Evolutionary conservation across 176 grass and related monocot species (phyloP).

Genomic region (Juncus effusus): DNA sequence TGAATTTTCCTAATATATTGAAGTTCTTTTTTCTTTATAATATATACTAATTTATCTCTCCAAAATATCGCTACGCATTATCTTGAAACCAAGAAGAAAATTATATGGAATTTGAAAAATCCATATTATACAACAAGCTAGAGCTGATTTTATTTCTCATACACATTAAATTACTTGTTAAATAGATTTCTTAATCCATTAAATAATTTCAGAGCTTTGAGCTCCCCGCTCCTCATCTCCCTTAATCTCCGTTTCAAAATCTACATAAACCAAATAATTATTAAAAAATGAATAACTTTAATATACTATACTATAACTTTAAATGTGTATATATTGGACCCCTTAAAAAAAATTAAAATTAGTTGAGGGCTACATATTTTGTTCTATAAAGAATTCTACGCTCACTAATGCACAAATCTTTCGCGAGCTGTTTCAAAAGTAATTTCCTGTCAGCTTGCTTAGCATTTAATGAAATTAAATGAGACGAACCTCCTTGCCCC

Average conservation of each 20-base stretch:
- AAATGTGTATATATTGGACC: neutral
- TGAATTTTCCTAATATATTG: no score
- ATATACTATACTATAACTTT: neutral
- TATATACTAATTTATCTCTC: no score
- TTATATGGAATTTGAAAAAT: no score
- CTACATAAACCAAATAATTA: slow-evolving; percentile 32
- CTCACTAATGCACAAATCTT: slow-evolving; percentile 78
- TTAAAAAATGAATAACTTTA: neutral
- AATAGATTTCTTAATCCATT: slow-evolving; percentile 79
- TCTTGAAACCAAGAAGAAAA: no score
- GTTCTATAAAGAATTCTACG: slow-evolving; percentile 80
- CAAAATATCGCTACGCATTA: no score
- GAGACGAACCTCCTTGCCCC: slow-evolving; percentile 31
- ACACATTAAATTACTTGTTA: slow-evolving; percentile 33
- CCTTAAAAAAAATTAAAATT: neutral
- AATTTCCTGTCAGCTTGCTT: slow-evolving; percentile 74
- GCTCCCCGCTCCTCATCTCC: slow-evolving; percentile 89
- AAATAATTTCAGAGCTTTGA: slow-evolving; percentile 79
- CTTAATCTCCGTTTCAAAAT: slow-evolving; percentile 80
- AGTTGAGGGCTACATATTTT: slow-evolving; percentile 56
- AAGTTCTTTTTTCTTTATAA: no score
- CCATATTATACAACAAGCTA: no score
- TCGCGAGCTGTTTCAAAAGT: slow-evolving; percentile 82
- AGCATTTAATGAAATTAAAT: slow-evolving; percentile 37
- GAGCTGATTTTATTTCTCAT: neutral